Base-by-base conservation (phyloP, 1,139 yeast genomes). In the Lodderomyces beijingensis region DNA sequence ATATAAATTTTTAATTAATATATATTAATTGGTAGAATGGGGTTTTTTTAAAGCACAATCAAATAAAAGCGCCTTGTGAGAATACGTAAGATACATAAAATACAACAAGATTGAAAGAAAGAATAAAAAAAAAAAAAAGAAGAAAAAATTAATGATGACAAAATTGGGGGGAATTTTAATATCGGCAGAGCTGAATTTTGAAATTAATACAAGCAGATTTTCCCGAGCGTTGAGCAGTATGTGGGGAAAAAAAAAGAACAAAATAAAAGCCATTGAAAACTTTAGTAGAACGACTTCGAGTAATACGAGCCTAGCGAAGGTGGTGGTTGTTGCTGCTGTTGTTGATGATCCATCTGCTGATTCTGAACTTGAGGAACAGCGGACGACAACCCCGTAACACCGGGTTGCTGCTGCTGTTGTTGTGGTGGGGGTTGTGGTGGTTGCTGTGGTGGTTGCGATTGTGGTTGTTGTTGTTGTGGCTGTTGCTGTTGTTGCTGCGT, bases 381-480 rank as follows among this genome's bases (percentile, higher is more conserved):
- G n/a, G n/a, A n/a, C n/a, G n/a, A n/a, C n/a, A n/a, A n/a, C n/a
- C n/a, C n/a, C n/a, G n/a, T n/a, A n/a, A n/a, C n/a, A n/a, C n/a
- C n/a, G n/a, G n/a, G n/a, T n/a, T 19, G 21, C 9, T 19, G 21
- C 21, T 19, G 21, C 9, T 23, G 25, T 10, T 23, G 25, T 7
- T 10, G 6, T 14, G 6, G 25, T 7, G 14, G n/a, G 7, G 14
- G 6, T 23, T 23, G 25, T 23, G 10, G 25, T 23, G 11, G 25
- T 12, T 23, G 25, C n/a, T 7, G n/a, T 23, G 11, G 25, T 12
- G 25, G 9, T 10, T 7, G 25, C n/a, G 25, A 7, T 23, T 7
- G 25, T 23, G 25, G 9, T 12, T 6, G 25, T 23, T 6, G 25
- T 23, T 6, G n/a, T 23, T 23, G 25, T 23, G 10, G 25, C 12